phyloP scores from a whole-genome alignment of 257 asterid genomes.

The Przewalskia tangutica region DNA sequence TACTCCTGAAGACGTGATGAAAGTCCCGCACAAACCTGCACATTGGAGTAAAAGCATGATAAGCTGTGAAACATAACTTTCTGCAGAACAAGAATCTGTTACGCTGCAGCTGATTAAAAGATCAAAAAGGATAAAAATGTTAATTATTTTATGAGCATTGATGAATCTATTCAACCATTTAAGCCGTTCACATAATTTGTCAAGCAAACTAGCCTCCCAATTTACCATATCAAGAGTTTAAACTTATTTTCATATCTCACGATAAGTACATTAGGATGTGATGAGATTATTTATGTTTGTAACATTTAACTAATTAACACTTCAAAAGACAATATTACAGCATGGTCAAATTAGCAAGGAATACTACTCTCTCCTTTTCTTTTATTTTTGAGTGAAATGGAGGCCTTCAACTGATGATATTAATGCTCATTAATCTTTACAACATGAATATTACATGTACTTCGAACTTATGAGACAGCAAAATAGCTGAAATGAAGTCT shows the following conservation, averaged over 20 bases:
- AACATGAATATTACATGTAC: not conserved
- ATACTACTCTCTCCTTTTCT: not conserved
- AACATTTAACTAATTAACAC: not conserved
- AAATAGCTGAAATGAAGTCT: not conserved
- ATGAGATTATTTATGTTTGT: not conserved
- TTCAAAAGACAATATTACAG: not conserved
- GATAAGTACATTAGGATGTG: not conserved
- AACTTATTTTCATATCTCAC: not conserved
- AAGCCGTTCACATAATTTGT: not conserved
- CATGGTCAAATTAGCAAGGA: not conserved
- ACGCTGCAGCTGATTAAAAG: not conserved
- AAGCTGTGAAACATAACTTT: not conserved
- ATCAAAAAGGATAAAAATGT: not conserved
- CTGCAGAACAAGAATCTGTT: not conserved
- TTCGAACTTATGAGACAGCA: not conserved
- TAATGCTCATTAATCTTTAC: not conserved
- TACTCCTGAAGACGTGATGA: slow-evolving; percentile 97
- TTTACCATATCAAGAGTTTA: not conserved
- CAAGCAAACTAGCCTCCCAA: not conserved
- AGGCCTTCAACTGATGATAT: not conserved
- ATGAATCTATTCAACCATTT: not conserved
- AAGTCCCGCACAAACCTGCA: slow-evolving; percentile 97
- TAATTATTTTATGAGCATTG: not conserved
- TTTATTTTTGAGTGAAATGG: not conserved
- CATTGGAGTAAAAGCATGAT: slow-evolving; percentile 3